Conservation (phyloP, 495 filamentous ascomycete genomes). For the Hypoxylon crocopeplum region DNA sequence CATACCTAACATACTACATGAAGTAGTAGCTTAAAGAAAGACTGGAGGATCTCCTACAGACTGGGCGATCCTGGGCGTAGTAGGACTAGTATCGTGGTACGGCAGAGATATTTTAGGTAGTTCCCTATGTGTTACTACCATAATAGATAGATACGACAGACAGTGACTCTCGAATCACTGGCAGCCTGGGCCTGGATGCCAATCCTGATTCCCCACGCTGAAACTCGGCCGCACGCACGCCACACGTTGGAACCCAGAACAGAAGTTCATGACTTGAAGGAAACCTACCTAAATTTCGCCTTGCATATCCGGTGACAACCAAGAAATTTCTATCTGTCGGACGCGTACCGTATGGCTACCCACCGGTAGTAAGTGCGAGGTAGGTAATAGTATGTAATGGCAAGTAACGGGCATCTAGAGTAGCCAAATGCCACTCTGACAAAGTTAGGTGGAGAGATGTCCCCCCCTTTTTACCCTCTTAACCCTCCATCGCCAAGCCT, state of each 20-base stretch:
- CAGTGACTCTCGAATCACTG: not conserved
- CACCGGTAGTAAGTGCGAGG: not conserved
- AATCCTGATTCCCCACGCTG: not conserved
- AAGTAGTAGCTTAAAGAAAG: too few relatives aligned
- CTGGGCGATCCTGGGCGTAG: constrained; percentile 8
- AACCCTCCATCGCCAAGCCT: too few relatives aligned
- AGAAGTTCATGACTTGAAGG: not conserved
- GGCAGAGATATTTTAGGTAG: constrained; percentile 14
- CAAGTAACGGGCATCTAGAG: not conserved
- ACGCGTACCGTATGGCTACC: not conserved
- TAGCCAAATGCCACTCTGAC: not conserved
- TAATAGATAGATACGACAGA: too few relatives aligned
- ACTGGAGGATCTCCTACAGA: constrained; percentile 15
- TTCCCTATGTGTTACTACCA: not conserved
- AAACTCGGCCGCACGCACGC: not conserved
- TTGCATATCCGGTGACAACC: not conserved
- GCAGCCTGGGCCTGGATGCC: not conserved
- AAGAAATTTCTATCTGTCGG: not conserved
- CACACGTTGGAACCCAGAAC: not conserved
- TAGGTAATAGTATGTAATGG: constrained; percentile 4
- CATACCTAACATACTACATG: too few relatives aligned
- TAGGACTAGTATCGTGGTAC: constrained; percentile 3
- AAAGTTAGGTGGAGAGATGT: too few relatives aligned
- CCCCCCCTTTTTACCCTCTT: too few relatives aligned
- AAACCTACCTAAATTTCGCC: not conserved